Base-by-base conservation (phyloP, 805 yeast genomes). In the Kuraishia capsulata region DNA sequence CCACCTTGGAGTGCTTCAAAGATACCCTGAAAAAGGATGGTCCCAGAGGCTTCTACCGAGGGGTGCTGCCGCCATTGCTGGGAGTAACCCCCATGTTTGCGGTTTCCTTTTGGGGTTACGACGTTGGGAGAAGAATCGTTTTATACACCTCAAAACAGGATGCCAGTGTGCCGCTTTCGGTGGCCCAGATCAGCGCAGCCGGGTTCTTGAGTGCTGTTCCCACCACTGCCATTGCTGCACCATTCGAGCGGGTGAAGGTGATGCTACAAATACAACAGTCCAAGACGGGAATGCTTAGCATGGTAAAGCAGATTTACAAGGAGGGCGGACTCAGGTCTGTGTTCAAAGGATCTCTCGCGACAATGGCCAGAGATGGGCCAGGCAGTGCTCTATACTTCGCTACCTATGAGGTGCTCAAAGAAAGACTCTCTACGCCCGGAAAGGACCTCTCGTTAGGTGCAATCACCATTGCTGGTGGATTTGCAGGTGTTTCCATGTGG, bases 51-150 rank as follows among this genome's bases (percentile, higher is more conserved):
- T 76, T 90, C 46, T 90, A 90, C 61, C 69, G 95, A 53, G 98
- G 98, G 42, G 97, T 92, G 24, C 69, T 84, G 10, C 96, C 97
- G 11, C 98, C 98, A 3, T 64, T 90, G 38, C 56, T 85, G n/a
- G 98, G 98, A 19, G 97, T 90, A 18, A 92, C 97, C 0, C 98
- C 98, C 21, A 92, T 90, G 85, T 92, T 92, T 67, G 97, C 97
- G 2, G 92, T 92, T 19, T 83, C 95, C 2, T 90, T 90, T 65
- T 90, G 98, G 97, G 97, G 97, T 53, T 90, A 92, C 60, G 97
- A 88, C 54, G 68, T 86, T 38, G 97, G 97, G 44, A 88, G 87
- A 63, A 76, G 76, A 45, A 42, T 90, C 3, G 94, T 89, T 3
- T 49, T 73, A 1, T 46, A 59, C 3, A 60, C 52, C 40, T 56